Percentiles rank a stretch among this genome's conserved stretches.
Evolutionary conservation across 257 asterid genomes (phyloP).

Genomic region (Hygrophila difformis): DNA sequence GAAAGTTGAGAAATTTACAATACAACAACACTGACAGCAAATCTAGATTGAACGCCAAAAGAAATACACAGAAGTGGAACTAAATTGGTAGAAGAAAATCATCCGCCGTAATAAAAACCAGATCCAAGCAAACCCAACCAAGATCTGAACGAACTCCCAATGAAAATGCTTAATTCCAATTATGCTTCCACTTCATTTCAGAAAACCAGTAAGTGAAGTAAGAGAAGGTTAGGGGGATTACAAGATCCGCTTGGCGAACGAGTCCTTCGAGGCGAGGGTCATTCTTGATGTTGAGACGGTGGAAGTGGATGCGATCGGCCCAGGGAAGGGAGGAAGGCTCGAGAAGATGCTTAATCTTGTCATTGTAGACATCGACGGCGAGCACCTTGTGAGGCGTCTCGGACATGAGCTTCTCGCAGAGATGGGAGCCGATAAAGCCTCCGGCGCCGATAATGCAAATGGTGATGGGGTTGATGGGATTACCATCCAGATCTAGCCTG

Average conservation of each 20-base stretch:
- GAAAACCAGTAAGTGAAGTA: not conserved
- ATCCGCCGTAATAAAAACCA: not conserved
- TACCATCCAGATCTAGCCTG: conserved; percentile 93
- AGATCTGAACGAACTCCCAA: no score
- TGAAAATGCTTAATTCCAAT: no score
- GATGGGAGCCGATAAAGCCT: conserved; percentile 91
- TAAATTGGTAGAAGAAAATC: not conserved
- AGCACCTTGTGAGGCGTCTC: conserved; percentile 76
- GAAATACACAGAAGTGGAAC: no score
- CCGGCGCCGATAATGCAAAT: conserved; percentile 98
- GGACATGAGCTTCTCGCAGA: conserved; percentile 81
- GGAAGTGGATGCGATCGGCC: conserved; percentile 79
- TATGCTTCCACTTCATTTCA: no score
- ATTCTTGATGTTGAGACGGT: conserved; percentile 81
- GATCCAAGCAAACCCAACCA: not conserved
- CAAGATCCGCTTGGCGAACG: conserved; percentile 93
- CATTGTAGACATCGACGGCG: conserved; percentile 79
- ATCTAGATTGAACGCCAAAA: no score
- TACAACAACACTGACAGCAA: no score
- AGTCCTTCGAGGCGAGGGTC: conserved; percentile 98
- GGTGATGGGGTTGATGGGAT: conserved; percentile 54
- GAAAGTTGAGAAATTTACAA: no score
- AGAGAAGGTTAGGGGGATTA: conserved; percentile 20
- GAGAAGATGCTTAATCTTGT: conserved; percentile 78
- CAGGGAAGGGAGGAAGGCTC: conserved; percentile 48